These are phyloP conservation scores for Yarrowia galli DNA, from an alignment of 1,139 yeast species.

Conservation along the genomic window DNA sequence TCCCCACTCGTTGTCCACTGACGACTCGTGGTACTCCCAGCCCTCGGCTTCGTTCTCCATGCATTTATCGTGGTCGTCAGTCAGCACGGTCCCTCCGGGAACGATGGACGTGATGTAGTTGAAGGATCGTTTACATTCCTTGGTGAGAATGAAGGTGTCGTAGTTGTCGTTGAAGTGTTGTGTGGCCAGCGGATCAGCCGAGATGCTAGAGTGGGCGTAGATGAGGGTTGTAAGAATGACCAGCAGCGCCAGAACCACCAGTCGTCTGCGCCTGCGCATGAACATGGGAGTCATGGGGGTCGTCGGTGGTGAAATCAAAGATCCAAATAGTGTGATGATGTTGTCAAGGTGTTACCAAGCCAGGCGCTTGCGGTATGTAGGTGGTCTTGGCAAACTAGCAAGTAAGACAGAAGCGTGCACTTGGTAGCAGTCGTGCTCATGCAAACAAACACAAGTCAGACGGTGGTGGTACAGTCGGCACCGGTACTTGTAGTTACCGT, in stretches of 20 bases:
- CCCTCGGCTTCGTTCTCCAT: neutral
- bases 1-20: constrained; percentile 20
- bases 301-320: neutral
- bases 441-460: neutral
- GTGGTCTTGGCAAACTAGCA: constrained; percentile 7
- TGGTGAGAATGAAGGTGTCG: constrained; percentile 33
- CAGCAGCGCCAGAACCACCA: constrained; percentile 9
- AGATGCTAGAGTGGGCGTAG: constrained; percentile 11
- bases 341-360: neutral
- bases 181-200: constrained; percentile 21
- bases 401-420: neutral
- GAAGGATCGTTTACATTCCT: constrained; percentile 23
- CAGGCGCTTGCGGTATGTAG: neutral
- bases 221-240: constrained; percentile 2
- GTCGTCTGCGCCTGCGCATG: constrained; percentile 28
- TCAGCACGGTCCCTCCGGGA: constrained; percentile 8
- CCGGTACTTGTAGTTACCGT: neutral
- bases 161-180: constrained; percentile 27
- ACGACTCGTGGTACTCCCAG: constrained; percentile 7
- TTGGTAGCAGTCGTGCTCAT: neutral
- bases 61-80: constrained; percentile 8
- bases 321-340: neutral
- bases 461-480: no score
- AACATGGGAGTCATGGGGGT: neutral
- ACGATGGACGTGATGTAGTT: constrained; percentile 20